Conservation (phyloP, 345 rosid genomes). For the Cardiospermum halicacabum region DNA sequence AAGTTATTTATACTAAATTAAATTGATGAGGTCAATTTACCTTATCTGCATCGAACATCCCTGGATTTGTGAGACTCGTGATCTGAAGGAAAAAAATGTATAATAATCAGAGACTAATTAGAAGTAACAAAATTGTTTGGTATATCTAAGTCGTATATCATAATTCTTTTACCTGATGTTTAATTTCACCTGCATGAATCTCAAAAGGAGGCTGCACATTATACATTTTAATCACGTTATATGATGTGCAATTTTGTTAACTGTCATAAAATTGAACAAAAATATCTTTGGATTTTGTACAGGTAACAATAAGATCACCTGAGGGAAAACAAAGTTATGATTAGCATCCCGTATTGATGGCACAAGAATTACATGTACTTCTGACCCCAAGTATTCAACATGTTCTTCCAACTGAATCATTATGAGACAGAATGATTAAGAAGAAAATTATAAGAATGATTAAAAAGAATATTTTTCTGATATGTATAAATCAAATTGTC, state of each 20-base stretch:
- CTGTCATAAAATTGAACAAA: slow-evolving; percentile 5
- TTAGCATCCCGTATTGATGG: slow-evolving; percentile 88
- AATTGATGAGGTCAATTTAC: slow-evolving; percentile 26
- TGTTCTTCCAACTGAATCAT: slow-evolving; percentile 75
- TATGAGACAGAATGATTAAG: background rate
- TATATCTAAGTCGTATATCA: background rate
- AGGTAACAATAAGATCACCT: slow-evolving; percentile 42
- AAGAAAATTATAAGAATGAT: too few relatives aligned
- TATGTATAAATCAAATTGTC: slow-evolving; percentile 6
- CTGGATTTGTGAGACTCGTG: slow-evolving; percentile 70
- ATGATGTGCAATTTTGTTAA: background rate
- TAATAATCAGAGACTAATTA: slow-evolving; percentile 9
- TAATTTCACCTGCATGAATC: slow-evolving; percentile 38
- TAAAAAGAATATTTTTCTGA: background rate
- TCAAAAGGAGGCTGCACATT: slow-evolving; percentile 75
- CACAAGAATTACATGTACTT: slow-evolving; percentile 56
- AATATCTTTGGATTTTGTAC: background rate
- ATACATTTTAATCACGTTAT: slow-evolving; percentile 9
- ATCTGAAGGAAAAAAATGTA: slow-evolving; percentile 41
- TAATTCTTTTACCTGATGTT: slow-evolving; percentile 52
- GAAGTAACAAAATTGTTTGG: slow-evolving; percentile 1
- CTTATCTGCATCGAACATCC: slow-evolving; percentile 73
- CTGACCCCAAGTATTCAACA: slow-evolving; percentile 67
- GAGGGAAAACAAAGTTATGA: slow-evolving; percentile 93
- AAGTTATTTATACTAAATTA: background rate